Conservation (phyloP, 2,329 filamentous ascomycete genomes). For the Paecilomyces fulvus region DNA sequence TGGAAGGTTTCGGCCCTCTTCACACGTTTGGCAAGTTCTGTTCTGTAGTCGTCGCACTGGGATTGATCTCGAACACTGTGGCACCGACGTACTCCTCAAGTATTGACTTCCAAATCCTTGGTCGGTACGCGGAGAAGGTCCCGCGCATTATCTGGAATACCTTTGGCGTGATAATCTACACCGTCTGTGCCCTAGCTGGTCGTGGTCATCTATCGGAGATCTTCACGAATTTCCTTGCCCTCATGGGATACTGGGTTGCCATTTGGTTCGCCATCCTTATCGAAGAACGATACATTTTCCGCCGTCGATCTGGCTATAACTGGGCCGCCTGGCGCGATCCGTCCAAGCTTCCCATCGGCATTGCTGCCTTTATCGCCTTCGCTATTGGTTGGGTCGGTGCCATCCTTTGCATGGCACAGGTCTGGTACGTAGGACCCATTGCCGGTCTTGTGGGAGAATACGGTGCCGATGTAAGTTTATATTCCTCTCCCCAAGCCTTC, state of each 20-base stretch:
- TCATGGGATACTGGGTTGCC: constrained; percentile 64
- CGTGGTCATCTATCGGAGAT: constrained; percentile 53
- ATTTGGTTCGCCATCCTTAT: constrained; percentile 56
- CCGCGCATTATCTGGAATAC: constrained; percentile 60
- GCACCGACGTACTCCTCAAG: constrained; percentile 57
- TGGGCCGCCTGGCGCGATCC: constrained; percentile 55
- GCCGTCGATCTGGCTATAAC: constrained; percentile 44
- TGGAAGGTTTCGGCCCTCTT: constrained; percentile 52
- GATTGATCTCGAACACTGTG: constrained; percentile 58
- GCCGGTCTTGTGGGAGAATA: constrained; percentile 49
- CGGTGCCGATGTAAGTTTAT: constrained; percentile 46
- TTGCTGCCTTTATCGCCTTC: constrained; percentile 55
- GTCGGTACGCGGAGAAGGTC: constrained; percentile 47
- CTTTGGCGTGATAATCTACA: constrained; percentile 53
- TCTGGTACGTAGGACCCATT: constrained; percentile 60
- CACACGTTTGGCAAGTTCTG: constrained; percentile 59
- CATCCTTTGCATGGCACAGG: constrained; percentile 60
- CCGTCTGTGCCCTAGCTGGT: constrained; percentile 56
- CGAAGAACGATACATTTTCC: constrained; percentile 55
- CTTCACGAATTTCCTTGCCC: constrained; percentile 60
- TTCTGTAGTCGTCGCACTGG: constrained; percentile 55
- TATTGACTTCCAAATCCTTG: constrained; percentile 61
- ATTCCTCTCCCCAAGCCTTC: neutral
- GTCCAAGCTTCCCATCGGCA: constrained; percentile 51
- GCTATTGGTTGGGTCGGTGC: constrained; percentile 57